A percentile compares a stretch with the other conserved stretches of the same genome.
Evolutionary conservation across 306 rosid genomes (phyloP).

Genomic region (Nissolia schottii): DNA sequence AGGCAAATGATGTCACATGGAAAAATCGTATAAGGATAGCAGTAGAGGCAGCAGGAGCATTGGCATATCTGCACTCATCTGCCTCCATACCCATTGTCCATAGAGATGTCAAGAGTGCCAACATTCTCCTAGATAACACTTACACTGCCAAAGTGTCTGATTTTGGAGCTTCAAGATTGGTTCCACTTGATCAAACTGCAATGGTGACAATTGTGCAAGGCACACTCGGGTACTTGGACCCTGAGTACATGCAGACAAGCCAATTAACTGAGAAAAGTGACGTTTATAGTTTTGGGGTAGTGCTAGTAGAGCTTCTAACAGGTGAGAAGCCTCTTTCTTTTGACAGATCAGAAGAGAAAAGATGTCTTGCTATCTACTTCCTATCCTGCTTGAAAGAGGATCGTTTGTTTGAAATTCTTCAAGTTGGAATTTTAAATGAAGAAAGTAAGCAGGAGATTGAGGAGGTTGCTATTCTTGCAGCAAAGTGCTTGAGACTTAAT

Average conservation of each 20-base stretch:
- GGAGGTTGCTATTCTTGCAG: slow-evolving; percentile 22
- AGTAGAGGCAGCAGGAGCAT: neutral
- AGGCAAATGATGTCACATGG: neutral
- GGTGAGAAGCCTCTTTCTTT: slow-evolving; percentile 29
- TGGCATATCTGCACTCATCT: neutral
- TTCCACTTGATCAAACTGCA: slow-evolving; percentile 30
- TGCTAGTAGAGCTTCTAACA: slow-evolving; percentile 26
- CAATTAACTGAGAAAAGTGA: slow-evolving; percentile 36
- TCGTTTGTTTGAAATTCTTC: slow-evolving; percentile 12
- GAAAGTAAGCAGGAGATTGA: slow-evolving; percentile 14
- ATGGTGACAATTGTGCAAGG: neutral
- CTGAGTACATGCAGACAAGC: slow-evolving; percentile 24
- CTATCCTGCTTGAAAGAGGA: slow-evolving; percentile 13
- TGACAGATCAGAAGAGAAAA: neutral
- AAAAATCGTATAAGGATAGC: neutral
- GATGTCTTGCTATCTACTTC: neutral
- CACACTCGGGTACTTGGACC: slow-evolving; percentile 32
- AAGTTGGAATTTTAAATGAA: neutral
- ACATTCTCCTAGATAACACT: slow-evolving; percentile 35
- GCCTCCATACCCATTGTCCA: neutral
- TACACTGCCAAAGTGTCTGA: slow-evolving; percentile 35
- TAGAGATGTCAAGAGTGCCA: slow-evolving; percentile 26
- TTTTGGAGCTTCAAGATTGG: slow-evolving; percentile 28
- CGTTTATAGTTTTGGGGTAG: slow-evolving; percentile 43
- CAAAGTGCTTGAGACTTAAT: slow-evolving; percentile 24